Conservation (phyloP, 345 rosid species). For the Dimocarpus longan region DNA sequence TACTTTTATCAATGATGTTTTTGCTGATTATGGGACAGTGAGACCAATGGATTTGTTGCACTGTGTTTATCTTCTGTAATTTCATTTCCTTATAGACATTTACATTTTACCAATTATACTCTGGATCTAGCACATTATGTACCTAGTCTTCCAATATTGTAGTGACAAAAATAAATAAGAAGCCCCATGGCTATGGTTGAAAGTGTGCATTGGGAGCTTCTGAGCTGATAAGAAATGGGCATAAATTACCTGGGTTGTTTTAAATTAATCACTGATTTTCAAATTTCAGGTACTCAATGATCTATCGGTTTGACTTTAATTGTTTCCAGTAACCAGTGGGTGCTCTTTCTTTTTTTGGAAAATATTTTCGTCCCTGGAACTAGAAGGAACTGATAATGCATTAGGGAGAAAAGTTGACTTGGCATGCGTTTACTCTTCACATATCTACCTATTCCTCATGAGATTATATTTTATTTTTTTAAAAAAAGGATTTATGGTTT, state of each 20-base stretch:
- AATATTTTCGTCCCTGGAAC: background rate
- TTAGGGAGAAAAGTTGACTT: background rate
- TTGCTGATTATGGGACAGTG: background rate
- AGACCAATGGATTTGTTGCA: background rate
- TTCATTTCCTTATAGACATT: background rate
- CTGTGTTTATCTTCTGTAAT: background rate
- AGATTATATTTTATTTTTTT: background rate
- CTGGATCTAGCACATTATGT: background rate
- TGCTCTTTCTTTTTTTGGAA: too few species aligned
- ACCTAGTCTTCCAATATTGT: background rate
- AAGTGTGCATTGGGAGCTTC: background rate
- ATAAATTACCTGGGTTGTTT: background rate
- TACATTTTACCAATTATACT: background rate
- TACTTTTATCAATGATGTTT: background rate
- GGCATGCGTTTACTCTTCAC: background rate
- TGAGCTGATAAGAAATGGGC: background rate
- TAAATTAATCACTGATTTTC: background rate
- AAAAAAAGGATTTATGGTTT: background rate
- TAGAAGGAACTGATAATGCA: background rate
- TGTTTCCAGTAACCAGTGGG: too few species aligned
- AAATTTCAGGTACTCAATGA: background rate
- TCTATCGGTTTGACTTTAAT: too few species aligned
- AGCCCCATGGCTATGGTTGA: background rate
- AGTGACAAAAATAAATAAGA: background rate
- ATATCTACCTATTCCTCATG: background rate